phyloP scores from a whole-genome alignment of 1,284 basidiomycete genomes.

The Ganoderma sinense region DNA sequence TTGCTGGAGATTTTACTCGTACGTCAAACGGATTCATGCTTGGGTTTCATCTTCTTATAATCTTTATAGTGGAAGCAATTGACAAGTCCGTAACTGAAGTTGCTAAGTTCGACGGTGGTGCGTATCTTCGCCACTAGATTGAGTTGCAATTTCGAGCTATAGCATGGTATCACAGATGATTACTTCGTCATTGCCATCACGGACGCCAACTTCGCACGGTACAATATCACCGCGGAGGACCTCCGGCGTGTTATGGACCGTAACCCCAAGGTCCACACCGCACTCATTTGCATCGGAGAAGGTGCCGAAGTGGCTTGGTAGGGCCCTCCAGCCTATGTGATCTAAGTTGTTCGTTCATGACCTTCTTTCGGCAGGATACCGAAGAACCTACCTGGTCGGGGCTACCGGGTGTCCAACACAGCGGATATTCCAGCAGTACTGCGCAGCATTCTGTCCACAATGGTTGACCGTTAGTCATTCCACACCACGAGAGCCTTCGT shows the following conservation, averaged over 20 bases:
- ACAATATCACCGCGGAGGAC: constrained; percentile 67
- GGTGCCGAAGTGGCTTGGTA: constrained; percentile 69
- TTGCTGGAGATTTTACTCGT: constrained; percentile 72
- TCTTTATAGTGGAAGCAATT: constrained; percentile 63
- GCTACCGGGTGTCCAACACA: constrained; percentile 47
- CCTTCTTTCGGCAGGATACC: constrained; percentile 54
- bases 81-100: constrained; percentile 66
- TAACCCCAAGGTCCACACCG: constrained; percentile 70
- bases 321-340: constrained; percentile 19
- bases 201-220: constrained; percentile 72
- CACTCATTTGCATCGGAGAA: constrained; percentile 74
- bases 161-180: constrained; percentile 54
- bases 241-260: constrained; percentile 62
- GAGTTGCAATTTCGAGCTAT: neutral
- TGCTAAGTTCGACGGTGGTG: constrained; percentile 67
- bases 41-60: constrained; percentile 1
- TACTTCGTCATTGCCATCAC: constrained; percentile 76
- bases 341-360: neutral
- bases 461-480: constrained; percentile 42
- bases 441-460: constrained; percentile 46
- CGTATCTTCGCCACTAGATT: constrained; percentile 21
- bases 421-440: constrained; percentile 50
- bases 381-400: constrained; percentile 52
- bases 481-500: neutral
- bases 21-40: constrained; percentile 19